Percentiles rank a stretch among this genome's conserved stretches.
Conservation (phyloP, 495 filamentous ascomycete genomes). For the Platismatia glauca region DNA sequence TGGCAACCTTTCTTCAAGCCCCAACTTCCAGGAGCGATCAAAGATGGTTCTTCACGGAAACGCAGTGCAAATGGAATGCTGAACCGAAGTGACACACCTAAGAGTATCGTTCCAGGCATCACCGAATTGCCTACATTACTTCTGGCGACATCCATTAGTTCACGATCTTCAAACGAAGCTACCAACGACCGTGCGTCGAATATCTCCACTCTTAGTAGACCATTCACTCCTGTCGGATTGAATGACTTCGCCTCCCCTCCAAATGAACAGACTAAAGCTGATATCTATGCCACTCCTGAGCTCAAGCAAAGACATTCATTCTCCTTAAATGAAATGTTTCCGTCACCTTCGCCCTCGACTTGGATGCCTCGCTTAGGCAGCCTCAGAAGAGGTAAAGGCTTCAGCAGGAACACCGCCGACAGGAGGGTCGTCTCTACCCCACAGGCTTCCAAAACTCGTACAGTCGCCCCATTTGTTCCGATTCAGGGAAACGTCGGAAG, state of each 20-base stretch:
- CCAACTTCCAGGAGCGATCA: conserved; percentile 29
- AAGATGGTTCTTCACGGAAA: conserved; percentile 29
- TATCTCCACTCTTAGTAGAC: conserved; percentile 18
- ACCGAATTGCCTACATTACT: conserved; percentile 34
- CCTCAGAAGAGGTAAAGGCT: conserved; percentile 17
- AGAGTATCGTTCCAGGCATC: conserved; percentile 26
- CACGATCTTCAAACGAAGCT: conserved; percentile 16
- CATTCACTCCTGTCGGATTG: conserved; percentile 21
- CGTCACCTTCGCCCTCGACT: conserved; percentile 26
- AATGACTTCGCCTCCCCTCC: conserved; percentile 2
- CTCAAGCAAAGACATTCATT: conserved; percentile 28
- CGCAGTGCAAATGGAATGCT: conserved; percentile 22
- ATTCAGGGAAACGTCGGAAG: neutral
- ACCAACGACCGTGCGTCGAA: conserved; percentile 11
- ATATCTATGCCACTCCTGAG: conserved; percentile 9
- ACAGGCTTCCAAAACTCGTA: conserved; percentile 7
- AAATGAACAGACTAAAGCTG: neutral
- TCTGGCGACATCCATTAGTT: conserved; percentile 32
- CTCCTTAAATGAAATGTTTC: conserved; percentile 29
- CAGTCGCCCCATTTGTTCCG: neutral
- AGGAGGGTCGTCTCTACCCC: conserved; percentile 26
- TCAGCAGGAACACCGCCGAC: conserved; percentile 6
- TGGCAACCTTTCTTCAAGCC: conserved; percentile 43
- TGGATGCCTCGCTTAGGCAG: conserved; percentile 25
- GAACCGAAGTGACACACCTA: conserved; percentile 24